Conservation (phyloP, 805 yeast genomes). For the Aciculoconidium aculeatum region DNA sequence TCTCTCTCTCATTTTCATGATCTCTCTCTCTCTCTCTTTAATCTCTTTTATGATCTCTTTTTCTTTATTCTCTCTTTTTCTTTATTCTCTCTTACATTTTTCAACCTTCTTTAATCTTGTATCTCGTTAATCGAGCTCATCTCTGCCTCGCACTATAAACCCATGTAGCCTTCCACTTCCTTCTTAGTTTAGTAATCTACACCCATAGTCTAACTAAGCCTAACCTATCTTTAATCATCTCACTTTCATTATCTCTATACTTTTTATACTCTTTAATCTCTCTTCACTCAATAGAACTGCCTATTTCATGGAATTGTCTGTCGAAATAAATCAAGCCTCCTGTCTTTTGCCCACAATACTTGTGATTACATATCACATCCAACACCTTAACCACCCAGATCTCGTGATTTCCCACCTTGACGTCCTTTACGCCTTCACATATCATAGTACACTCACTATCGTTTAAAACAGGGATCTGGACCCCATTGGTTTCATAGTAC, state of each 20-base stretch:
- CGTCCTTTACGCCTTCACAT: constrained; percentile 48
- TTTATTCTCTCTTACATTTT: too few species aligned
- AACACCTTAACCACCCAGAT: constrained; percentile 81
- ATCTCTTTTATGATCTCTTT: too few species aligned
- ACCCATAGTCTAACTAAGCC: constrained; percentile 1
- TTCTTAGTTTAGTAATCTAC: too few species aligned
- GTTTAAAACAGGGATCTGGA: constrained; percentile 49
- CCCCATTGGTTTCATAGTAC: constrained; percentile 14
- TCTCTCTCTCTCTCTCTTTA: constrained; percentile 6
- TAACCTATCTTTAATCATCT: constrained; percentile 15
- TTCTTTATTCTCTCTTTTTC: too few species aligned
- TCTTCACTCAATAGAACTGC: constrained; percentile 10
- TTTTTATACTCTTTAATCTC: neutral
- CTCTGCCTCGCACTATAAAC: too few species aligned
- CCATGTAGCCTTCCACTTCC: too few species aligned
- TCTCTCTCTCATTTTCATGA: constrained; percentile 1
- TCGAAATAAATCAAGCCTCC: constrained; percentile 69
- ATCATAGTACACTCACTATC: constrained; percentile 57
- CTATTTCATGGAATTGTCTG: constrained; percentile 49
- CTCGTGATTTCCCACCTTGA: constrained; percentile 77
- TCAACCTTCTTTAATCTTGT: too few species aligned
- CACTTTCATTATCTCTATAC: neutral
- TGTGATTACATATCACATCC: constrained; percentile 39
- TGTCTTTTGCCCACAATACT: constrained; percentile 15
- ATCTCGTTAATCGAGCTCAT: too few species aligned